Evolutionary conservation across 2,329 filamentous ascomycete genomes (phyloP), one percentile per base, ranked within the genome.

Genomic region (Neopestalotiopsis sp.): DNA sequence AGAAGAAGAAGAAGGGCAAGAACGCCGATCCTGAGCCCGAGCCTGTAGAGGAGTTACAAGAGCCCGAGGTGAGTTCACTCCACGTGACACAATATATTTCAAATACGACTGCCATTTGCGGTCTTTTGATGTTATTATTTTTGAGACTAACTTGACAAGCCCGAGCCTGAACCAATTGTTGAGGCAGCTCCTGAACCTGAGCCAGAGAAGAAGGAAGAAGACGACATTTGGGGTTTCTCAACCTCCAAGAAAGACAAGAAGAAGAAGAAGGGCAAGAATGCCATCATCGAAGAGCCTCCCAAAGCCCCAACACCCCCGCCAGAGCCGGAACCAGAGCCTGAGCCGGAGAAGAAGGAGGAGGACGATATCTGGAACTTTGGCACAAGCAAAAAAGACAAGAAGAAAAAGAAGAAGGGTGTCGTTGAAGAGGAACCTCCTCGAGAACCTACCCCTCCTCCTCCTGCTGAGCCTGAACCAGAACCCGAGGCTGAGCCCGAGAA

Each of bases 1-100:
- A 84, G 57, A 67, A 67, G 52, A 80, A 82, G 66, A 84, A 84
- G 75, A 83, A 82, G 70, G 74, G 74, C 24, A 79, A 80, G 62
- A 77, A 75, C 42, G 71, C 72, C 10, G 76, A 77, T 40, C 71
- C 73, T 12, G 73, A 74, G 58, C 70, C 74, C 3, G 77, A 78
- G 24, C 72, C 74, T n/a, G 68, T 73, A 5, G 74, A 75, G 12
- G 67, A 66, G 45, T 58, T 66, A 4, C 38, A 38, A 38, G 63
- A 66, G 49, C 61, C 61, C n/a, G 61, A 64, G 40, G 61, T 64
- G 28, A 45, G 61, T 30, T 14, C 20, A n/a, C 17, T 38, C 24
- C 3, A 28, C 24, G 24, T 28, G 24, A 28, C 24, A 28, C 24
- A 28, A 28, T 28, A 3, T 28, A 28, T 4, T 28, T 28, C 24